Evolutionary conservation across 2,329 filamentous ascomycete species (phyloP), one percentile per base, ranked within the genome.

Genomic region (Penicillium fuscoglaucum): DNA sequence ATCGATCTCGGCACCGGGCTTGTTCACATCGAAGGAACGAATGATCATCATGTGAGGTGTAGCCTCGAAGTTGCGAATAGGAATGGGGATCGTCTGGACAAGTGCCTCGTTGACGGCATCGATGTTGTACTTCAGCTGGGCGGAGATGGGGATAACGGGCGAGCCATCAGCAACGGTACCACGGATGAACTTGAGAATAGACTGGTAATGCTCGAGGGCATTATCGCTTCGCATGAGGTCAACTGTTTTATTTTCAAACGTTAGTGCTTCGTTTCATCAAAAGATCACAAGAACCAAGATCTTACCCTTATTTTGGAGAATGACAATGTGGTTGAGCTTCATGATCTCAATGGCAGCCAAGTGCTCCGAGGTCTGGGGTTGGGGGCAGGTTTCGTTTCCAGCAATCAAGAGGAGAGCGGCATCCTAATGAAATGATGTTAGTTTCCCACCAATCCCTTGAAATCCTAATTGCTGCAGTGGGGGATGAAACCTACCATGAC

Each of bases 301-400:
- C n/a, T 46, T 51, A 55, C 52, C 52, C 86, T 99, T 99, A 83
- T 99, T 99, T 80, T 99, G 95, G 59, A 99, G 86, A 73, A 99
- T 98, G 76, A 99, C 96, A 79, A 99, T 97, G 82, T 99, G 96
- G 78, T 96, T 92, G 65, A 99, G 87, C 84, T 99, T 99, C 95
- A 99, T 99, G 76, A 99, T 99, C 79, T 99, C 95, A 74, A 99
- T 98, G 66, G 95, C 95, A 66, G 95, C 95, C 82, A 99, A 84
- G 84, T 99, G 95, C 82, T 99, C 95, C 26, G 93, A 97, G 19
- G 95, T 99, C 80, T 99, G 95, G 51, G 95, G 95, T 79, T 99
- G 95, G 35, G 95, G 95, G 82, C 95, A 98, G 52, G 91, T 88
- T 88, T 99, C 95, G 82, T 99, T 99, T 76, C 95, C 95, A 62